A percentile compares a stretch with the other conserved stretches of the same genome.
Evolutionary conservation across 306 rosid species (phyloP).

Genomic region (Dryas octopetala): DNA sequence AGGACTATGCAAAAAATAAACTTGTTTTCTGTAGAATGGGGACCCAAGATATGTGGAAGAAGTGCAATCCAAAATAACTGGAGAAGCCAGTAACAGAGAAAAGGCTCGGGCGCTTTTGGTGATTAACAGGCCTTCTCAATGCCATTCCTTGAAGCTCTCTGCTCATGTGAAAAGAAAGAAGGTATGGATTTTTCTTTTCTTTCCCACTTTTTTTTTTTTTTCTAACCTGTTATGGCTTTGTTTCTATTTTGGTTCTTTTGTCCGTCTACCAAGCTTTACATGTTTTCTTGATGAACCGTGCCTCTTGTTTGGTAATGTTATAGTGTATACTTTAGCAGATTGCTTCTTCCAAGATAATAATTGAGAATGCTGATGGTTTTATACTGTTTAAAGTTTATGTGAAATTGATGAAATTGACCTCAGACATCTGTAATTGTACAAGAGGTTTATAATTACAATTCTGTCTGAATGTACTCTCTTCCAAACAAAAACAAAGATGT

Average conservation of each 20-base stretch:
- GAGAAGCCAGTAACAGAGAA: conserved; percentile 64
- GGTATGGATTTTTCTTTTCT: conserved; percentile 35
- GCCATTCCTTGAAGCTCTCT: conserved; percentile 68
- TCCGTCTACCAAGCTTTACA: not conserved
- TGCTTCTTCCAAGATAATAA: not conserved
- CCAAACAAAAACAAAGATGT: too few species aligned
- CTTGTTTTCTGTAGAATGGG: conserved; percentile 42
- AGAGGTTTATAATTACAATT: too few species aligned
- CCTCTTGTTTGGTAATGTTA: not conserved
- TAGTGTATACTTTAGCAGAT: not conserved
- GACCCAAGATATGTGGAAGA: conserved; percentile 61
- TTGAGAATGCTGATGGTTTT: not conserved
- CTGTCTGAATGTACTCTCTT: too few species aligned
- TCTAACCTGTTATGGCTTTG: not conserved
- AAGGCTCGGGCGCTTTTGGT: conserved; percentile 72
- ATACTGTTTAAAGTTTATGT: not conserved
- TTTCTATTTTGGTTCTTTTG: not conserved
- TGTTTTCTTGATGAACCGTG: not conserved
- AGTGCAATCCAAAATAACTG: conserved; percentile 59
- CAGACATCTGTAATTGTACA: too few species aligned
- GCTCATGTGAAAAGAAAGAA: conserved; percentile 52
- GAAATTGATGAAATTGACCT: not conserved
- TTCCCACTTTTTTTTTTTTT: not conserved
- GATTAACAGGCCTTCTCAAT: conserved; percentile 63
- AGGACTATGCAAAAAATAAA: not conserved